Base-by-base conservation (phyloP, 495 filamentous ascomycete species). In the Podospora conica region DNA sequence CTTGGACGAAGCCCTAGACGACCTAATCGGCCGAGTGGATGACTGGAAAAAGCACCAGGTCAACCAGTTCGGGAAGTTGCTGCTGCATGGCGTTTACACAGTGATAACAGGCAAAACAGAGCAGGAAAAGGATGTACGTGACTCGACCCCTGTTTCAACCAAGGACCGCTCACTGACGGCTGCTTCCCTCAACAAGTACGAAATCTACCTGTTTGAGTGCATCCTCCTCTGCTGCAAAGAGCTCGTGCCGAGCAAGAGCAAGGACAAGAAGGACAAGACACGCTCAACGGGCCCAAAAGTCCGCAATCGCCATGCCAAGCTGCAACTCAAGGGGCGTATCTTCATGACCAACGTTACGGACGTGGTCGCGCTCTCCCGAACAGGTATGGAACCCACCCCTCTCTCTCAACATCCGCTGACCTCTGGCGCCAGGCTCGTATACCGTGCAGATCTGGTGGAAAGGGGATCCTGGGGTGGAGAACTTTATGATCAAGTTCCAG, bases 301-400 rank as follows among this genome's bases (percentile, higher is more conserved):
- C 60, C 90, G 91, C 71, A 83, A 82, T 68, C 84, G 88, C 78
- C 93, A 90, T 70, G 85, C 88, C 33, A 93, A 90, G 74, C 81
- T 98, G 58, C 93, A 96, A 74, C 83, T 98, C 31, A 98, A 98
- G 78, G 95, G 95, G 24, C 87, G 95, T 22, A 98, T 98, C 71
- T 98, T 98, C 78, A 97, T 98, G 94, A 93, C 94, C 63, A 98
- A 98, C 73, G 94, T 98, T 55, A 98, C 95, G 8, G 93, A 98
- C 72, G 90, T 96, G 24, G 80, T 96, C 5, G 91, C 90, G 20
- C 79, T 93, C 31, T 84, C 86, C 62, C 96, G 91, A 75, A 88
- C 90, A 72, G 93, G 93, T 96, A 87, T 71, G 78, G 68, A 21
- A 31, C 55, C 11, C 18, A 15, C 53, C 23, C 18, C 22, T 58